Evolutionary conservation across 768 basidiomycete genomes (phyloP), one percentile per base, ranked within the genome.

Genomic region (Suillus clintonianus): DNA sequence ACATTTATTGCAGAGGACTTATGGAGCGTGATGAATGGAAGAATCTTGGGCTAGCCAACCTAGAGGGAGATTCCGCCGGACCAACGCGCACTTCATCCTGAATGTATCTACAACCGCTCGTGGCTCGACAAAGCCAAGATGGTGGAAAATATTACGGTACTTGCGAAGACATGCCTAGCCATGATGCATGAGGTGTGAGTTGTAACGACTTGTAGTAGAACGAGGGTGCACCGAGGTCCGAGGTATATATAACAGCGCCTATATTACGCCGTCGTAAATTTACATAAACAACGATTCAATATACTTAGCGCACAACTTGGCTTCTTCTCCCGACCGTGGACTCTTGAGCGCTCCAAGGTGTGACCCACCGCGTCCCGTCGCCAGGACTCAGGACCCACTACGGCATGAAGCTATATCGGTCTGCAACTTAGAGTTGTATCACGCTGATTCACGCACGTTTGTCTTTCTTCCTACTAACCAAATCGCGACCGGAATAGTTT

Each of bases 21-120:
- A 95, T 96, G 94, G 88, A 91, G 67, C 82, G 84, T 53, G 94
- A 95, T 69, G 88, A 94, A 15, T 94, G 94, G 90, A 84, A 81
- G 67, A 97, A 94, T 72, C 82, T 97, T 58, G 94, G 94, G 7
- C 76, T 95, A 64, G 83, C 79, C 50, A 85, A 88, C 67, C 79
- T 92, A 62, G 61, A 57, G 3, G 57, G 65, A 34, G n/a, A 55
- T 34, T 34, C 51, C 11, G 9, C 22, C 42, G 14, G 37, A 42
- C 27, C 59, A 14, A 57, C 59, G 15, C 30, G 17, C 13, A 34
- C 59, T 34, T 60, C 43, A 27, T 32, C 24, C 10, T 56, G 42
- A 60, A 34, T 17, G 19, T 22, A 27, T 57, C 30, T 14, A 15
- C 41, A 50, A n/a, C 36, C 6, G 13, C 53, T 32, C n/a, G n/a